phyloP scores from a whole-genome alignment of 495 filamentous ascomycete genomes.

The Stereocaulon alpinum region DNA sequence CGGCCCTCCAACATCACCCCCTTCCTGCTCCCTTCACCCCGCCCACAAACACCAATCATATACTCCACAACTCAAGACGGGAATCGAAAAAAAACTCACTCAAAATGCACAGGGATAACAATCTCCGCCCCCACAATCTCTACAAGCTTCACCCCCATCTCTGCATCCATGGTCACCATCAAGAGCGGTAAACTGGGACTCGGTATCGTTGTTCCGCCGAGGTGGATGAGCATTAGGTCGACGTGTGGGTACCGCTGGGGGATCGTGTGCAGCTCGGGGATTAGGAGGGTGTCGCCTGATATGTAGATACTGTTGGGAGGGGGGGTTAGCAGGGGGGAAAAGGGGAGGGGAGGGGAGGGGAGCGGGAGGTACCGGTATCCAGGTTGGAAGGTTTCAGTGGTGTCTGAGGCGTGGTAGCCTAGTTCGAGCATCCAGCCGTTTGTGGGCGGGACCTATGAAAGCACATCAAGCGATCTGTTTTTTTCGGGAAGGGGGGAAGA shows the following conservation, averaged over 20 bases:
- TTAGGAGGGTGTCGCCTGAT: constrained; percentile 59
- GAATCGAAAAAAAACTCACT: constrained; percentile 26
- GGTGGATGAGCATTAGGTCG: constrained; percentile 58
- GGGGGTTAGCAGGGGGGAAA: not conserved
- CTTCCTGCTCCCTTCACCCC: not conserved
- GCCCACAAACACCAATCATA: too few species aligned
- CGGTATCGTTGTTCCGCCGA: constrained; percentile 58
- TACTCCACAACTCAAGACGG: too few species aligned
- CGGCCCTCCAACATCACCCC: not conserved
- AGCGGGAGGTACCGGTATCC: constrained; percentile 35
- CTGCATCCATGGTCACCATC: constrained; percentile 67
- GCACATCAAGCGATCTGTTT: too few species aligned
- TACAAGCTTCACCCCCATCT: constrained; percentile 52
- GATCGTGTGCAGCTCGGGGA: constrained; percentile 53
- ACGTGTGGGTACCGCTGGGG: constrained; percentile 41
- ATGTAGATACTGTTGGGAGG: constrained; percentile 48
- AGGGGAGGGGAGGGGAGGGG: too few species aligned
- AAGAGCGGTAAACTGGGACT: constrained; percentile 44
- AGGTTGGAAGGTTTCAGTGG: constrained; percentile 28
- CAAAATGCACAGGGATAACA: constrained; percentile 60
- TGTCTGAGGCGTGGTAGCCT: constrained; percentile 30
- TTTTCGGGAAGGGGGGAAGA: too few species aligned
- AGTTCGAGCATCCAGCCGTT: constrained; percentile 67
- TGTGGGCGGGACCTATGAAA: constrained; percentile 57
- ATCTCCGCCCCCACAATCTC: constrained; percentile 50